Evolutionary conservation across 441 rosid genomes (phyloP), one percentile per base, ranked within the genome.

Genomic region (Raphanus hybrid): DNA sequence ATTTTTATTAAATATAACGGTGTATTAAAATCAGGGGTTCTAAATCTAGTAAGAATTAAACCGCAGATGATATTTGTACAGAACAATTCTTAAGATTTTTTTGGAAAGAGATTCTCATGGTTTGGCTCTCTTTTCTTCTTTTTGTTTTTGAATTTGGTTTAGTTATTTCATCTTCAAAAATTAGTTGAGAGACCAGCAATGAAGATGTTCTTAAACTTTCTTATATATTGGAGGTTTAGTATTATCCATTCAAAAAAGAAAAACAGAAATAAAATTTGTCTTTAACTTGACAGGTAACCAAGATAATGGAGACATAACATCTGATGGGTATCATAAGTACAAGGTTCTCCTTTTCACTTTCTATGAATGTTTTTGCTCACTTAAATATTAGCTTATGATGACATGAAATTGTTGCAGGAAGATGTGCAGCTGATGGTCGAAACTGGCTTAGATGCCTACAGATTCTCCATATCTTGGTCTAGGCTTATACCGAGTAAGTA

Each of bases 391-490:
- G 50, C 50, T 34, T 32, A 2, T 32, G 37, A 11, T 43, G 50
- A 43, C 50, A 43, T 43, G 50, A 43, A 43, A 43, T 3, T 5
- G n/a, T 43, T 43, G 78, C 73, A 91, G 94, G 91, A 87, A 82
- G 94, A 91, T 84, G 91, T 90, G 9, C 70, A 81, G 5, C 50
- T 43, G 8, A 43, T 43, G 50, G 14, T 43, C 1, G 20, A 18
- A 18, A 18, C 20, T 18, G 20, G 20, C 20, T 18, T 18, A 18
- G 20, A 18, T 18, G 90, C 94, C 15, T 91, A 86, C 69, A 86
- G 92, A 72, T 87, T 90, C 75, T 90, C 94, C 79, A 87, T 91
- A 62, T 91, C 92, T 8, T 90, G 94, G 97, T 78, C 97, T 7
- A 87, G 94, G 68, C 89, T 90, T 50, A 87, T 91, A 23, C 97